A percentile compares a stretch with the other conserved stretches of the same genome.
Conservation (phyloP, 2,329 filamentous ascomycete genomes). For the Pezicula neosporulosa region DNA sequence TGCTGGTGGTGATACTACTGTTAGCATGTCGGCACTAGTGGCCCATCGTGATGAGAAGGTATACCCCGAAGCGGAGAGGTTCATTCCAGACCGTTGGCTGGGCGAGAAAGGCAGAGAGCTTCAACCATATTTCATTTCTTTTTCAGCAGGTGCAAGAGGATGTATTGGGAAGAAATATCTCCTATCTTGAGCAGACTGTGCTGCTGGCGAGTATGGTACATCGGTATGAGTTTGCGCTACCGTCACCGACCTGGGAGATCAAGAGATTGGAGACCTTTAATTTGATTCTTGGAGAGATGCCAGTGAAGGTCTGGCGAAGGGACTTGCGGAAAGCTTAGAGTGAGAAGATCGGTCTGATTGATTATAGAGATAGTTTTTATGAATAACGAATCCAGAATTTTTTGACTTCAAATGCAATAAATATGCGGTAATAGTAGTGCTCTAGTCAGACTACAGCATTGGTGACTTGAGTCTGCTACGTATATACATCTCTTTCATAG, state of each 20-base stretch:
- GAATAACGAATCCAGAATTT: neutral
- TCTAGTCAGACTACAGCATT: neutral
- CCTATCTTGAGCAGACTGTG: slow-evolving; percentile 43
- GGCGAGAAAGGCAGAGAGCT: slow-evolving; percentile 35
- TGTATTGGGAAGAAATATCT: slow-evolving; percentile 40
- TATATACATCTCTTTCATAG: too few species aligned
- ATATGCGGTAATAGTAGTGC: neutral
- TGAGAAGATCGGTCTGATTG: neutral
- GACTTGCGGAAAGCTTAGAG: too few species aligned
- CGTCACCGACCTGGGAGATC: slow-evolving; percentile 23
- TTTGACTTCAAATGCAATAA: neutral
- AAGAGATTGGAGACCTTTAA: neutral
- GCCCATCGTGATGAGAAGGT: slow-evolving; percentile 34
- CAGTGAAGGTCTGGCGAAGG: neutral
- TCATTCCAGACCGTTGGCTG: slow-evolving; percentile 39
- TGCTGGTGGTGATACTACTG: slow-evolving; percentile 39
- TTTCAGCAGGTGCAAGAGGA: slow-evolving; percentile 34
- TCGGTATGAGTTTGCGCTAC: slow-evolving; percentile 37
- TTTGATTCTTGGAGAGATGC: neutral
- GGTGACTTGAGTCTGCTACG: too few species aligned
- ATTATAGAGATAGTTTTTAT: neutral
- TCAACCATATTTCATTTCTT: slow-evolving; percentile 36
- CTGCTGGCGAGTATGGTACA: slow-evolving; percentile 39
- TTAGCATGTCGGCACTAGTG: slow-evolving; percentile 39
- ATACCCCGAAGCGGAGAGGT: slow-evolving; percentile 35